These are phyloP conservation scores for Cryptococcus amylolentus DNA, from an alignment of 1,284 basidiomycete species.

Conservation along the genomic window DNA sequence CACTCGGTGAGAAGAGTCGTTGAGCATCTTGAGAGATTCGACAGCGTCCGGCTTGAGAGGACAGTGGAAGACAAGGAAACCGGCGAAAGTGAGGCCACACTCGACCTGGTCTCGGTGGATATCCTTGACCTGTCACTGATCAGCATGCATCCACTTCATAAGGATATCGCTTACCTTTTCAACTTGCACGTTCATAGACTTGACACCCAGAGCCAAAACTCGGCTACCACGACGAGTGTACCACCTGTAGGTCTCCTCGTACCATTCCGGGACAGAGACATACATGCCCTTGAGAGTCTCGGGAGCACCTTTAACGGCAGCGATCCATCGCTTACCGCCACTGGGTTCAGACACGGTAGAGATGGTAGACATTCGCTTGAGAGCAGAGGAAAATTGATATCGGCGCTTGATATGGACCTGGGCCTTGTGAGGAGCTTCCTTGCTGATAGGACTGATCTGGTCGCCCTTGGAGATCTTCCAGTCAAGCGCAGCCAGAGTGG, in stretches of 20 bases:
- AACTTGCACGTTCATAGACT: slow-evolving; percentile 67
- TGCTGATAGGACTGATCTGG: slow-evolving; percentile 60
- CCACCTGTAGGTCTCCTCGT: slow-evolving; percentile 90
- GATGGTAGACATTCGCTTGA: slow-evolving; percentile 93
- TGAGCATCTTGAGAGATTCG: slow-evolving; percentile 81
- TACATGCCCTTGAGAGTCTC: slow-evolving; percentile 91
- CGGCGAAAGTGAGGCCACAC: slow-evolving; percentile 70
- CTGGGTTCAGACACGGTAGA: slow-evolving; percentile 58
- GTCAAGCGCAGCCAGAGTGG: slow-evolving; percentile 83
- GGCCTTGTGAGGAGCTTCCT: slow-evolving; percentile 58
- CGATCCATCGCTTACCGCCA: slow-evolving; percentile 44
- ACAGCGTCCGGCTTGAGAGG: slow-evolving; percentile 91
- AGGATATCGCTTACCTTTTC: slow-evolving; percentile 58
- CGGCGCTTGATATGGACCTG: slow-evolving; percentile 74
- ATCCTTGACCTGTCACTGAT: slow-evolving; percentile 69
- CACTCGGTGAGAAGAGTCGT: slow-evolving; percentile 89
- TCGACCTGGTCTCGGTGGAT: slow-evolving; percentile 75
- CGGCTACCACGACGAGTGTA: slow-evolving; percentile 86
- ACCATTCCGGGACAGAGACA: slow-evolving; percentile 64
- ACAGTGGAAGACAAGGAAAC: slow-evolving; percentile 95
- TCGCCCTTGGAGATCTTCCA: slow-evolving; percentile 86
- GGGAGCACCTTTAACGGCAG: slow-evolving; percentile 87
- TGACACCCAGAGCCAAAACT: slow-evolving; percentile 82
- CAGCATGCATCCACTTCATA: not conserved
- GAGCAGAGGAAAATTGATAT: slow-evolving; percentile 91